phyloP scores from a whole-genome alignment of 495 filamentous ascomycete species.

The Annulohypoxylon bovei region DNA sequence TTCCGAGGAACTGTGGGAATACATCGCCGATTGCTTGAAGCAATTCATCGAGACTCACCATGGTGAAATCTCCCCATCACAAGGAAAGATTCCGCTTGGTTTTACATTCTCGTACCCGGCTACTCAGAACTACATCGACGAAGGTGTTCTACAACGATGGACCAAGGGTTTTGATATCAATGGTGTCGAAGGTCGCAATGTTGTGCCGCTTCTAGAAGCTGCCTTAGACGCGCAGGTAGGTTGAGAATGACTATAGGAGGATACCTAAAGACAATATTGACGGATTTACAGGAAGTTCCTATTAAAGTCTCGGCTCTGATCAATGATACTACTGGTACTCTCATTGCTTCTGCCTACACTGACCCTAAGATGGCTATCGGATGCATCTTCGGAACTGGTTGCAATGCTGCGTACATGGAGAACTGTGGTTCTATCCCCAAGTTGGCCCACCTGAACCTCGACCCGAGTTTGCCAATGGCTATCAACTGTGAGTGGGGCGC shows the following conservation, averaged over 20 bases:
- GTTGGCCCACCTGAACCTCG: constrained; percentile 92
- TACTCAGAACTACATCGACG: constrained; percentile 95
- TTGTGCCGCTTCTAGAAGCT: constrained; percentile 90
- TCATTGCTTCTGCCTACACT: constrained; percentile 97
- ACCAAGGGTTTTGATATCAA: constrained; percentile 99
- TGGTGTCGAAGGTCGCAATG: constrained; percentile 93
- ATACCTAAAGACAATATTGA: constrained; percentile 12
- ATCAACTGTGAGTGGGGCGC: constrained; percentile 99
- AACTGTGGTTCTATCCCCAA: constrained; percentile 90
- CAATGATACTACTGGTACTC: constrained; percentile 98
- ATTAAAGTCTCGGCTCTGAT: constrained; percentile 94
- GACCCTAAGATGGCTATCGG: constrained; percentile 92
- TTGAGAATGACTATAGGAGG: constrained; percentile 17
- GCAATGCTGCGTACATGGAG: constrained; percentile 99
- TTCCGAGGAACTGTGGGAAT: constrained; percentile 94
- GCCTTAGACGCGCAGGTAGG: constrained; percentile 80
- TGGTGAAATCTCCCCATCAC: constrained; percentile 66
- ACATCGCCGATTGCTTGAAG: constrained; percentile 95
- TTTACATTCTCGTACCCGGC: constrained; percentile 99
- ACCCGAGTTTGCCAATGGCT: constrained; percentile 87
- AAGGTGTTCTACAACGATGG: constrained; percentile 95
- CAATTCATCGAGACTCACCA: constrained; percentile 97
- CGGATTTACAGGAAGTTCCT: constrained; percentile 72
- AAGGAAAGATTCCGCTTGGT: constrained; percentile 78
- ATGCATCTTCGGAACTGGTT: constrained; percentile 98